A percentile compares a stretch with the other conserved stretches of the same genome.
phyloP scores from a whole-genome alignment of 1,139 yeast species.

The Zygosaccharomyces pseudobailii region DNA sequence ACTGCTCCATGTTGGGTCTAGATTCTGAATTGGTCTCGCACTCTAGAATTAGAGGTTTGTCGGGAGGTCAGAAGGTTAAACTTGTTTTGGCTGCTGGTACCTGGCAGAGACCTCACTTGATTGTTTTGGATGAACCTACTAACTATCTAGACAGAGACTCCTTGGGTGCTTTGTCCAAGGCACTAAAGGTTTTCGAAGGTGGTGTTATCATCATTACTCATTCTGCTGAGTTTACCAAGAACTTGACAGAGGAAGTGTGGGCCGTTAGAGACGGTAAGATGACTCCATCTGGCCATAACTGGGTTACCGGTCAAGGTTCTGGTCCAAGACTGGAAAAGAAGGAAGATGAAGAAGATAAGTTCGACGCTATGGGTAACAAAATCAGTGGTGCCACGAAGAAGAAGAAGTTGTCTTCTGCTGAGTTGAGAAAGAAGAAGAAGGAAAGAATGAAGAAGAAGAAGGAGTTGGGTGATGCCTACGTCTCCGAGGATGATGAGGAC shows the following conservation, averaged over 20 bases:
- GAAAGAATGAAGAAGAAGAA: conserved; percentile 99
- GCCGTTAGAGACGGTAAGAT: conserved; percentile 95
- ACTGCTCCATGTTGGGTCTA: conserved; percentile 97
- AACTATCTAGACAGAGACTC: conserved; percentile 99
- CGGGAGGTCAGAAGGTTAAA: conserved; percentile 99
- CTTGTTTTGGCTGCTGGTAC: conserved; percentile 99
- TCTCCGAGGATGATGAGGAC: conserved; percentile 76
- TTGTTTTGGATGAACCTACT: conserved; percentile 98
- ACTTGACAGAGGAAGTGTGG: conserved; percentile 99
- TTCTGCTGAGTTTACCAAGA: conserved; percentile 99
- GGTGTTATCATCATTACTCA: conserved; percentile 99
- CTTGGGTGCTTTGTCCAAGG: conserved; percentile 98
- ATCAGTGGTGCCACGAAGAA: conserved; percentile 93
- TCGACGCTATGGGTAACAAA: conserved; percentile 99
- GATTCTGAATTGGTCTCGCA: conserved; percentile 99
- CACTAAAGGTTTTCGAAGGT: conserved; percentile 97
- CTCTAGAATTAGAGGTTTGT: conserved; percentile 99
- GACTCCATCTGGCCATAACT: conserved; percentile 99
- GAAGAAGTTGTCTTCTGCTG: conserved; percentile 97
- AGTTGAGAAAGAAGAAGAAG: conserved; percentile 99
- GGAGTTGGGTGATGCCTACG: conserved; percentile 99
- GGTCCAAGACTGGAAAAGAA: conserved; percentile 99
- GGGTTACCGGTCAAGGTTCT: conserved; percentile 99
- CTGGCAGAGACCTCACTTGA: conserved; percentile 99
- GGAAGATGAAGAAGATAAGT: conserved; percentile 94